A percentile compares a stretch with the other conserved stretches of the same genome.
phyloP scores from a whole-genome alignment of 805 yeast species.

The Cyberlindnera misumaiensis region DNA sequence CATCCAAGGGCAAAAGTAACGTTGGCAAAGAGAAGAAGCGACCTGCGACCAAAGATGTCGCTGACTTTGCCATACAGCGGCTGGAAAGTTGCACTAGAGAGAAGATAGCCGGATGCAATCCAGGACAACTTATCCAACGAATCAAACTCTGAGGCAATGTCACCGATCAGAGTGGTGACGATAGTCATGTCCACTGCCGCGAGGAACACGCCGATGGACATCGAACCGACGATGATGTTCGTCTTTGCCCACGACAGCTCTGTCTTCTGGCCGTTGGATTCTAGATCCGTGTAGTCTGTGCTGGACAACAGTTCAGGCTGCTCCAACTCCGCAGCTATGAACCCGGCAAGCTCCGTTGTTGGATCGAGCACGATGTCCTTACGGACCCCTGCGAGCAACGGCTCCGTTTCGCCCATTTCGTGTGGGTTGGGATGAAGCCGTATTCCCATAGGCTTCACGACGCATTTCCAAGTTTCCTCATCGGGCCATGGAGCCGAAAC shows the following conservation, averaged over 20 bases:
- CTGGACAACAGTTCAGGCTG: slow-evolving; percentile 23
- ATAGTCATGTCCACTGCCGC: slow-evolving; percentile 66
- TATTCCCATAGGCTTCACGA: too few species aligned
- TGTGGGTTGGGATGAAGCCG: not conserved
- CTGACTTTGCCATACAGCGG: slow-evolving; percentile 67
- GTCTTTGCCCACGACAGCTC: slow-evolving; percentile 13
- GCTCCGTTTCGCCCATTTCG: slow-evolving; percentile 15
- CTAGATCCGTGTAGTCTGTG: slow-evolving; percentile 11
- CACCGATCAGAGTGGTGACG: slow-evolving; percentile 56
- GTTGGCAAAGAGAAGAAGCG: slow-evolving; percentile 44
- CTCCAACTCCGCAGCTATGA: slow-evolving; percentile 28
- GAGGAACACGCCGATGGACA: slow-evolving; percentile 44
- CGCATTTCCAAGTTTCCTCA: not conserved
- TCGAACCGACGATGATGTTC: slow-evolving; percentile 32
- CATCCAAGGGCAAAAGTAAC: slow-evolving; percentile 52
- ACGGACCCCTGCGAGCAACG: slow-evolving; percentile 16
- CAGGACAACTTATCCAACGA: slow-evolving; percentile 59
- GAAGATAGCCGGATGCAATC: slow-evolving; percentile 66
- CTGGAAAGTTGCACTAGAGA: slow-evolving; percentile 67
- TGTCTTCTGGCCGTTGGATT: slow-evolving; percentile 3
- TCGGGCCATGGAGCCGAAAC: too few species aligned
- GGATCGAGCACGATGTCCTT: slow-evolving; percentile 24
- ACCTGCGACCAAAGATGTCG: slow-evolving; percentile 65
- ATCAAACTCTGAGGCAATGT: slow-evolving; percentile 63
- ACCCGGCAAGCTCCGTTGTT: slow-evolving; percentile 27